phyloP scores from a whole-genome alignment of 495 filamentous ascomycete species.

The Amorphotheca resinae region DNA sequence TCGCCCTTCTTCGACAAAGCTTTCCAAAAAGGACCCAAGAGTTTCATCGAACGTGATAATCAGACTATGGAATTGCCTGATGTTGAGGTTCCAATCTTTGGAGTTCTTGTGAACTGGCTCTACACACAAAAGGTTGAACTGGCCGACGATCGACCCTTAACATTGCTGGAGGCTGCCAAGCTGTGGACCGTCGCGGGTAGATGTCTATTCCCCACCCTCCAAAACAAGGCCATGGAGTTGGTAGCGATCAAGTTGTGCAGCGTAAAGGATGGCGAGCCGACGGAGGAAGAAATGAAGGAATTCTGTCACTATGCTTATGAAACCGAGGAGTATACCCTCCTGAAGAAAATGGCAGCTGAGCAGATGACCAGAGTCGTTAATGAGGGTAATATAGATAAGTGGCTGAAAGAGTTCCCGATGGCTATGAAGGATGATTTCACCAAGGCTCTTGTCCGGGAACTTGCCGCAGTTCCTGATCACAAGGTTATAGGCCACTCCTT shows the following conservation, averaged over 20 bases:
- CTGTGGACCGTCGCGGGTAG: background rate
- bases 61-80: constrained; percentile 1
- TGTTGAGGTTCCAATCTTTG: background rate
- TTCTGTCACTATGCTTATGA: background rate
- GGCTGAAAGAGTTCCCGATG: background rate
- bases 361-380: background rate
- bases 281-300: background rate
- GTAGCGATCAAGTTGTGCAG: background rate
- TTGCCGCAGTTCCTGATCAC: background rate
- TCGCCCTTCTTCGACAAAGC: too few relatives aligned
- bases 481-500: too few relatives aligned
- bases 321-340: background rate
- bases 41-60: too few relatives aligned
- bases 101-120: background rate
- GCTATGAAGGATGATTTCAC: background rate
- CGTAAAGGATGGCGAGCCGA: background rate
- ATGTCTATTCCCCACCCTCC: background rate
- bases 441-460: background rate
- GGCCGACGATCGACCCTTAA: background rate
- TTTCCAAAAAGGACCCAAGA: too few relatives aligned
- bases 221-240: background rate
- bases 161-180: background rate
- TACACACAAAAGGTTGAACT: background rate
- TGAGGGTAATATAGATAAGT: background rate
- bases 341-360: background rate